phyloP scores from a whole-genome alignment of 208 protist genomes.

The Leishmania tropica region DNA sequence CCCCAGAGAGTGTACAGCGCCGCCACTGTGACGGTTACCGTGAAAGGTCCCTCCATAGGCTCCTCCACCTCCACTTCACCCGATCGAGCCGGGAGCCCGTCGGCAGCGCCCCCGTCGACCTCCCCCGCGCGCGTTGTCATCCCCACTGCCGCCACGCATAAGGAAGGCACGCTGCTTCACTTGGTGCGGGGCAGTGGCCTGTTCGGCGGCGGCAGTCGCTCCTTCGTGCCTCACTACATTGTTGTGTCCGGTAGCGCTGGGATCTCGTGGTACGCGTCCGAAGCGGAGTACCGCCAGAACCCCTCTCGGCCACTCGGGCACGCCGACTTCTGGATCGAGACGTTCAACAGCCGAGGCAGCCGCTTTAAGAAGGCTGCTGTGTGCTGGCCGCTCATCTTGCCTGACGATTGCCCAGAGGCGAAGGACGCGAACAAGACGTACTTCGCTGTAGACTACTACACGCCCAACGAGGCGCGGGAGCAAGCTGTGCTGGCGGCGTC shows the following conservation, averaged over 20 bases:
- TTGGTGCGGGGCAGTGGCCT: constrained; percentile 32
- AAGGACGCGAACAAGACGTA: constrained; percentile 41
- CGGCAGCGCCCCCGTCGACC: constrained; percentile 6
- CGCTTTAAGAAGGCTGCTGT: constrained; percentile 67
- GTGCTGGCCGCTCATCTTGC: constrained; percentile 69
- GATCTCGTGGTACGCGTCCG: constrained; percentile 48
- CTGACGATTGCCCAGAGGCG: constrained; percentile 58
- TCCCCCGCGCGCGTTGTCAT: neutral
- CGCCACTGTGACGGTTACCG: neutral
- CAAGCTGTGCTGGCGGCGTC: constrained; percentile 49
- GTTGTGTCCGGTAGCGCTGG: constrained; percentile 45
- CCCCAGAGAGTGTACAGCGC: neutral
- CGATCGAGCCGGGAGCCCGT: neutral
- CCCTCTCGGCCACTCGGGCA: constrained; percentile 30
- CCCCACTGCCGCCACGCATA: constrained; percentile 21
- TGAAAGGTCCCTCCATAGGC: neutral
- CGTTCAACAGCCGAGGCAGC: constrained; percentile 67
- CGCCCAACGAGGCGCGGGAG: constrained; percentile 22
- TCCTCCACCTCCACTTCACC: neutral
- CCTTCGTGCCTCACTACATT: constrained; percentile 59
- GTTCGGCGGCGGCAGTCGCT: constrained; percentile 17
- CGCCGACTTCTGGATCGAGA: constrained; percentile 54
- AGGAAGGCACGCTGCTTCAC: constrained; percentile 51
- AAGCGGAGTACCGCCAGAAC: constrained; percentile 22
- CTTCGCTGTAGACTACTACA: constrained; percentile 66